A percentile compares a stretch with the other conserved stretches of the same genome.
phyloP scores from a whole-genome alignment of 2,329 filamentous ascomycete species.

The Thielaviopsis populi region DNA sequence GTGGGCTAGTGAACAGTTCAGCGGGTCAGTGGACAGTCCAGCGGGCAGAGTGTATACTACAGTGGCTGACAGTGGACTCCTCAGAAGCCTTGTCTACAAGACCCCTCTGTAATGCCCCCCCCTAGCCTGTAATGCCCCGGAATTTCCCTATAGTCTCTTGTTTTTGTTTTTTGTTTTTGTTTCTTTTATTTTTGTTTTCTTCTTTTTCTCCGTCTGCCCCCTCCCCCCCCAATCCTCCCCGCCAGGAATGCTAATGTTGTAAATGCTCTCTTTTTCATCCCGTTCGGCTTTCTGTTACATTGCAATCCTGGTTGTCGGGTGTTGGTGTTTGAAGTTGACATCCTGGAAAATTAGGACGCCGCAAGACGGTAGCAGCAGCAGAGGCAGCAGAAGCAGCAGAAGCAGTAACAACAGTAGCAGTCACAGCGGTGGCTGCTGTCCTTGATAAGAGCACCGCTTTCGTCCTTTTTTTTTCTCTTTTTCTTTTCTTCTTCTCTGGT shows the following conservation, averaged over 20 bases:
- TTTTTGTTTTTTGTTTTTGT: neutral
- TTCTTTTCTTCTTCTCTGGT: neutral
- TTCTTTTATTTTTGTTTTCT: neutral
- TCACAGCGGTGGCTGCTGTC: neutral
- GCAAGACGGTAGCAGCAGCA: neutral
- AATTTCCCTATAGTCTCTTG: too few species aligned
- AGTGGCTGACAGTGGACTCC: too few species aligned
- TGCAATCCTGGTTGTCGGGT: slow-evolving; percentile 2
- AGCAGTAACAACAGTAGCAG: neutral
- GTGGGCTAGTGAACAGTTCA: neutral
- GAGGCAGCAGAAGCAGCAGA: too few species aligned
- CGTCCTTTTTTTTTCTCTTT: neutral
- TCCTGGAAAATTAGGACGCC: slow-evolving; percentile 4
- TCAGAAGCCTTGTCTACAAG: too few species aligned
- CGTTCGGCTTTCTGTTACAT: neutral
- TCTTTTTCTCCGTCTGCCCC: neutral
- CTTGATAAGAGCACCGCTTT: neutral
- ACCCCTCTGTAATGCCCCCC: too few species aligned
- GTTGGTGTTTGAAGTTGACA: slow-evolving; percentile 3
- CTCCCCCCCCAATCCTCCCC: neutral
- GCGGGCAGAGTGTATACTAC: too few species aligned
- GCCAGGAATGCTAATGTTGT: too few species aligned
- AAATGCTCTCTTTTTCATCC: too few species aligned
- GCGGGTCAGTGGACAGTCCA: neutral
- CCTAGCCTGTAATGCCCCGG: too few species aligned